Base-by-base conservation (phyloP, 106 monocot species). In the Dendrobium nobile region DNA sequence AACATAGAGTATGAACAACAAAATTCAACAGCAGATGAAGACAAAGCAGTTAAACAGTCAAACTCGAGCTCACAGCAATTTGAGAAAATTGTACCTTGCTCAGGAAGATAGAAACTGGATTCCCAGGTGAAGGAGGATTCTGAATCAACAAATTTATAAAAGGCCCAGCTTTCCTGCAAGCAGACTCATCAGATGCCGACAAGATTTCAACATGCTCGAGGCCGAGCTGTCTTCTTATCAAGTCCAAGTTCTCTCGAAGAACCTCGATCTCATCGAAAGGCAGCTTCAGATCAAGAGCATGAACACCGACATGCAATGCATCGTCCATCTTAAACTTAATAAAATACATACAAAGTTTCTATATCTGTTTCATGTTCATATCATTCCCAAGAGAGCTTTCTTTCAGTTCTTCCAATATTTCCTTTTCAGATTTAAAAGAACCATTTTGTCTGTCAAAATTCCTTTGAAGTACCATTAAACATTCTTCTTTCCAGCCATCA, bases 261-360 rank as follows among this genome's bases (percentile, higher is more conserved):
- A 96, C 93, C 15, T 87, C 88, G 9, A 92, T 84, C 75, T 96
- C 96, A 61, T 87, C 96, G 83, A 96, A 96, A 8, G 96, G 96
- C 54, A 93, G 87, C 72, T 83, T 87, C 91, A 93, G 80, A 85
- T 96, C 93, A 26, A 96, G 81, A 16, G 96, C 96, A 43, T 90
- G 93, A 54, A 78, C 58, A 24, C 96, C 93, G n/a, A 96, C 88
- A 22, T 84, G 70, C 48, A 82, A 73, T 4, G 86, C 88, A 54
- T 96, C 96, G 47, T 96, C 93, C 80, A 91, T 93, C 78, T 96
- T 96, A 61, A 90, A 92, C 85, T 83, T 93, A 45, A 96, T 19
- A 79, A 93, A 96, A 41, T 93, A 89, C 96, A 96, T 90, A 84
- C 96, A 96, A 18, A 88, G 87, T 70, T 90, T 96, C 82, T 93